A percentile compares a stretch with the other conserved stretches of the same genome.
Evolutionary conservation across 805 yeast species (phyloP).

Genomic region (Clavispora santaluciae): DNA sequence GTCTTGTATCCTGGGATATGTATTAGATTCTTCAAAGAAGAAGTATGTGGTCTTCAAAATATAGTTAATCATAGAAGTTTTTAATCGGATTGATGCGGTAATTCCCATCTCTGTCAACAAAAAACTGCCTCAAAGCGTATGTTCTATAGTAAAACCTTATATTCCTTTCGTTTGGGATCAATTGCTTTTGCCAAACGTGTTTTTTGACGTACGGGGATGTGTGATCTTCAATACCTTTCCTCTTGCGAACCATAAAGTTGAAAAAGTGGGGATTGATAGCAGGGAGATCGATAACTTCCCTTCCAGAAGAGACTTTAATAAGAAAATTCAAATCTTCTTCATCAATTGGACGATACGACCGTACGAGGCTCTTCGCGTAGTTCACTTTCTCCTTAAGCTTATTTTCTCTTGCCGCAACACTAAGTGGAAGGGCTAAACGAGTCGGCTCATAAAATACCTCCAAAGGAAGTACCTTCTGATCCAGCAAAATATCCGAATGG

Average conservation of each 20-base stretch:
- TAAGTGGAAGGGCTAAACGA: conserved; percentile 27
- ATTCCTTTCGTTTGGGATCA: conserved; percentile 28
- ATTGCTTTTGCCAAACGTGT: conserved; percentile 19
- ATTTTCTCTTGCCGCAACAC: conserved; percentile 23
- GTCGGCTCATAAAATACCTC: conserved; percentile 30
- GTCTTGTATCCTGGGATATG: conserved; percentile 26
- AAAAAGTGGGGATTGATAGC: conserved; percentile 22
- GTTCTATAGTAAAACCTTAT: conserved; percentile 23
- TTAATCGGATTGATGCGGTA: conserved; percentile 23
- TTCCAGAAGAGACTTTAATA: conserved; percentile 10
- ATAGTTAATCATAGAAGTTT: conserved; percentile 27
- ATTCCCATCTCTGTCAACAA: conserved; percentile 13
- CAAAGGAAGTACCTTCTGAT: conserved; percentile 23
- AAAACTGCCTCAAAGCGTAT: conserved; percentile 29
- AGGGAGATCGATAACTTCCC: conserved; percentile 1
- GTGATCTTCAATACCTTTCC: conserved; percentile 16
- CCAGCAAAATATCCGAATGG: conserved; percentile 18
- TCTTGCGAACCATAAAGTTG: conserved; percentile 19
- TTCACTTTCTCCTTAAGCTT: conserved; percentile 22
- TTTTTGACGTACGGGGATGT: conserved; percentile 17
- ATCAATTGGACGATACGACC: conserved; percentile 19
- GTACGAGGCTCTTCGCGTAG: conserved; percentile 18
- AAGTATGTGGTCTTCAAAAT: conserved; percentile 38
- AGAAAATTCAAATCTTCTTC: conserved; percentile 15
- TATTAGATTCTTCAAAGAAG: conserved; percentile 37